phyloP scores from a whole-genome alignment of 139 green algal genomes.

The Astrephomene gubernaculifera region DNA sequence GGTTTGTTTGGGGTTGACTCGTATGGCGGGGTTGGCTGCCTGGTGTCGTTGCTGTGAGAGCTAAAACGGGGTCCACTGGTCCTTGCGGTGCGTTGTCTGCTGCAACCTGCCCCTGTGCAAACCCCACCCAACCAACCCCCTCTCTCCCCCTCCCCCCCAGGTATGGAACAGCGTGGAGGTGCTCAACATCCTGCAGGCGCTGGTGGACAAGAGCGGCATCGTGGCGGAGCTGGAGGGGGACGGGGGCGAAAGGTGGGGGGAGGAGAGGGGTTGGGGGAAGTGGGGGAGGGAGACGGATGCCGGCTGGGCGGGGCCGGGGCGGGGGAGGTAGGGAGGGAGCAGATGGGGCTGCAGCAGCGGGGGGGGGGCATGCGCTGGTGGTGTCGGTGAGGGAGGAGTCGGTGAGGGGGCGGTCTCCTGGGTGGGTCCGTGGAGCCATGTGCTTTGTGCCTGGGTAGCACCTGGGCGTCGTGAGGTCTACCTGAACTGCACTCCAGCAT shows the following conservation, averaged over 20 bases:
- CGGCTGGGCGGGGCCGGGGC: neutral
- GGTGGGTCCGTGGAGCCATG: too few relatives aligned
- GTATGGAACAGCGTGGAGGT: constrained; percentile 86
- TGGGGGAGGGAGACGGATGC: neutral
- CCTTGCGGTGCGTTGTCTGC: neutral
- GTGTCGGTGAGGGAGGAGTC: too few relatives aligned
- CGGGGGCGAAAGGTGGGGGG: constrained; percentile 56
- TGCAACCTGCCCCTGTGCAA: neutral
- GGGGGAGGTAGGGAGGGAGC: neutral
- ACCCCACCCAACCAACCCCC: neutral
- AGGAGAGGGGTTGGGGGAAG: neutral
- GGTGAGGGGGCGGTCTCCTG: too few relatives aligned
- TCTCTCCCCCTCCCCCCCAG: constrained; percentile 16
- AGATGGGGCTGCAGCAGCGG: neutral
- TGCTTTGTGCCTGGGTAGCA: too few relatives aligned
- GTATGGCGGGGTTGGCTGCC: too few relatives aligned
- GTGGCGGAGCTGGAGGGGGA: constrained; percentile 76
- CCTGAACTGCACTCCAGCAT: too few relatives aligned
- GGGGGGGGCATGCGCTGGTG: too few relatives aligned
- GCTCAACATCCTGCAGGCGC: constrained; percentile 89
- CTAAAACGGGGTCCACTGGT: too few relatives aligned
- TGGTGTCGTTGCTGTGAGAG: too few relatives aligned
- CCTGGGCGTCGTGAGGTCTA: too few relatives aligned
- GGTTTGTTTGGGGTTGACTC: too few relatives aligned
- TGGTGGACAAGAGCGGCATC: constrained; percentile 90